Base-by-base conservation (phyloP, 2,329 filamentous ascomycete species). In the Endoconidiophora laricicola region DNA sequence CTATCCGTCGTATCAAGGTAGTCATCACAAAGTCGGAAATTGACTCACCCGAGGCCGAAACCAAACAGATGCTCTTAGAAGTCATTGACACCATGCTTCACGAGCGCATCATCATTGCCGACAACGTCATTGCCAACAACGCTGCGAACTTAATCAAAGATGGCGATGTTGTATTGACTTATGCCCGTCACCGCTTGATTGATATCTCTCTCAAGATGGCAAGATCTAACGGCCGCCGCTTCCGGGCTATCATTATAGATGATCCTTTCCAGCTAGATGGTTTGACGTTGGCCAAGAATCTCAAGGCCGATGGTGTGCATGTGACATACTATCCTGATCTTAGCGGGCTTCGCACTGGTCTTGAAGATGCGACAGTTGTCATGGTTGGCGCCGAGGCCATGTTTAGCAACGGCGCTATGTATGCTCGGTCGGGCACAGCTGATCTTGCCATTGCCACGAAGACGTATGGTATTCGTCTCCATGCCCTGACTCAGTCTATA, bases 311-410 rank as follows among this genome's bases (percentile, higher is more conserved):
- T 1, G 87, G 84, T 2, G 70, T 95, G 52, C 73, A 78, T 48
- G 84, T 94, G 47, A 77, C 81, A 52, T 98, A 96, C 67, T 78
- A 79, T 29, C 78, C 90, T 6, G 79, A 76, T 57, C 64, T 93
- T 38, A 82, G 85, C 54, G 86, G 81, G 12, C 71, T 94, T 50
- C 78, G 79, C 46, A 79, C 84, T 56, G 80, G 83, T 42, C 75
- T 94, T 48, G 76, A 79, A 55, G 61, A 64, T 41, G 66, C 71
- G 2, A 83, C 80, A 5, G 79, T 91, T 7, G 76, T 96, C 47
- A 71, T 98, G 2, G 85, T 96, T 1, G 88, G 87, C 10, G 87
- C 88, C 3, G 88, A 95, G 62, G 85, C 86, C 38, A 91, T 98
- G 79, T 91, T 94, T 67, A 88, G 85, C 57, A 96, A 96, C 64